Base-by-base conservation (phyloP, 352 stramenopile species). In the Globisporangium radiosum region DNA sequence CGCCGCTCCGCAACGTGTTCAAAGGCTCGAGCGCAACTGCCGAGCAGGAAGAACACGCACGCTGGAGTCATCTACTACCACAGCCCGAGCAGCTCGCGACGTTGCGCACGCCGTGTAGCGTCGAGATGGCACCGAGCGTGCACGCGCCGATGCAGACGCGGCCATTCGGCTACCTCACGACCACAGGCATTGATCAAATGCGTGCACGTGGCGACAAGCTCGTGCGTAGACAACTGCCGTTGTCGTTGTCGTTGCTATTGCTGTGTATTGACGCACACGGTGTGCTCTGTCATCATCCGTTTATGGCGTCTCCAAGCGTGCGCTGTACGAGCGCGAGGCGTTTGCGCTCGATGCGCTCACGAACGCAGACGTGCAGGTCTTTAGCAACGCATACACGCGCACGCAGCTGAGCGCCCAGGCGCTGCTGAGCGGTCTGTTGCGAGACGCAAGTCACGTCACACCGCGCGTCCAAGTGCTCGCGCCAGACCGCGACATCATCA, bases 351-450 rank as follows among this genome's bases (percentile, higher is more conserved):
- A 70, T 39, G 43, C 58, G 37, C 54, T 88, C 52, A 52, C 25
- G 4, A 52, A 61, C 3, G 45, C 63, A 1, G 67, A 88, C 55
- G 62, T 89, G 39, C 68, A 83, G 45, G 71, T 91, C 52, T 86
- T 76, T 58, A 84, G 79, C 60, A 91, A 88, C 50, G 56, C 75
- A 36, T 92, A 91, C 70, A 78, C 72, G 15, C 81, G 84, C 48
- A 94, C 84, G n/a, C 84, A 94, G 62, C 49, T 88, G 14, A 94
- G 84, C 63, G 81, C 77, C 11, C 77, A 90, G 62, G 73, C 78
- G 42, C 56, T 94, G 39, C 66, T 94, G 15, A 63, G 51, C 1
- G 76, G 72, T 3, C 65, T 94, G 51, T 59, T 89, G 7, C 56
- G 56, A 4, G 67, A 69, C 38, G 56, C 83, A 14, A 64, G 53